These are phyloP conservation scores for Alternaria atra DNA, from an alignment of 2,329 filamentous ascomycete genomes.

Conservation along the genomic window DNA sequence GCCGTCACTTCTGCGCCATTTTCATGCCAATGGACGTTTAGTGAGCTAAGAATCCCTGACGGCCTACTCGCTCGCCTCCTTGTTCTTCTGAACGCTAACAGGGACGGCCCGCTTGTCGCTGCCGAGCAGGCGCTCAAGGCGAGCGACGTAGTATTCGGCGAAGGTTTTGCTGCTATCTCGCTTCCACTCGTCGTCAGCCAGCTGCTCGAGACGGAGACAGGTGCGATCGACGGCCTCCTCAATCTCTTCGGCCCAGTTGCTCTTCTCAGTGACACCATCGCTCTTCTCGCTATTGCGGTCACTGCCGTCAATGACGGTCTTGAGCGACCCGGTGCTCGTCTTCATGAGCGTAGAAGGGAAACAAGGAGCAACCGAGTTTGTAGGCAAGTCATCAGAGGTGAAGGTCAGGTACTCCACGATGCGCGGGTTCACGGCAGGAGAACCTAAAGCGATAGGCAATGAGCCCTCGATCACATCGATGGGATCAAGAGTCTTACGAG, in stretches of 20 bases:
- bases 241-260: constrained; percentile 46
- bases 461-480: constrained; percentile 16
- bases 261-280: constrained; percentile 45
- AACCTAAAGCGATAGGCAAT: constrained; percentile 41
- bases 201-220: constrained; percentile 40
- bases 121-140: constrained; percentile 35
- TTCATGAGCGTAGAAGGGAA: constrained; percentile 26
- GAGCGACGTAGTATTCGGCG: constrained; percentile 37
- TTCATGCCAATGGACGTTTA: not conserved
- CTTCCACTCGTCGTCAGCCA: constrained; percentile 41
- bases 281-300: constrained; percentile 27
- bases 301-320: constrained; percentile 17
- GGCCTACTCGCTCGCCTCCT: not conserved
- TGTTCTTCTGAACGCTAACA: constrained; percentile 24
- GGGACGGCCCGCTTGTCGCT: constrained; percentile 25
- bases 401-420: constrained; percentile 43
- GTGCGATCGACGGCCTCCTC: constrained; percentile 36
- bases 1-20: not conserved
- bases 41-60: not conserved
- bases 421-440: constrained; percentile 36
- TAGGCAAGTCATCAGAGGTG: constrained; percentile 38
- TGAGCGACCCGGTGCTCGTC: constrained; percentile 16
- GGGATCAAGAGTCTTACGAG: constrained; percentile 22
- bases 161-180: constrained; percentile 27
- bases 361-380: constrained; percentile 24